Conservation (phyloP, 257 asterid genomes). For the Sherardia arvensis region DNA sequence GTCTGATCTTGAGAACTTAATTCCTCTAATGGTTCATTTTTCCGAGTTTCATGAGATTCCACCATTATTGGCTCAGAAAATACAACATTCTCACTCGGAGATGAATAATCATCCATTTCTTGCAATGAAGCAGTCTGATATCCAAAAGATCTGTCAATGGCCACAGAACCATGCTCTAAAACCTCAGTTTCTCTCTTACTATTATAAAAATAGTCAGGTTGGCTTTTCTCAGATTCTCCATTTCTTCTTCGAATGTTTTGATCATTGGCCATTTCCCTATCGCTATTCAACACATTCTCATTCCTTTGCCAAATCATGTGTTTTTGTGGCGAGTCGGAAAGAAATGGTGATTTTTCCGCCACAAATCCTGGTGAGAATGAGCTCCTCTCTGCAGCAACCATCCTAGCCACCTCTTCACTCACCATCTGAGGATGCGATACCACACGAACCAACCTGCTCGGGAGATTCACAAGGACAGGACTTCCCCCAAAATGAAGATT, state of each 20-base stretch:
- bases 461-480: slow-evolving; percentile 19
- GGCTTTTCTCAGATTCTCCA: slow-evolving; percentile 14
- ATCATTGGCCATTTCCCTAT: slow-evolving; percentile 16
- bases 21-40: slow-evolving; percentile 10
- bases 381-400: slow-evolving; percentile 21
- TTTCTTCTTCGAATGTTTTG: slow-evolving; percentile 19
- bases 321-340: slow-evolving; percentile 26
- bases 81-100: slow-evolving; percentile 14
- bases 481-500: slow-evolving; percentile 13
- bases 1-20: slow-evolving; percentile 16
- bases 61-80: slow-evolving; percentile 13
- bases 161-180: slow-evolving; percentile 4
- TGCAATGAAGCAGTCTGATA: slow-evolving; percentile 9
- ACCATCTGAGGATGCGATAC: slow-evolving; percentile 23
- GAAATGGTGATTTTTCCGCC: slow-evolving; percentile 27
- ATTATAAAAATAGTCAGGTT: slow-evolving; percentile 25
- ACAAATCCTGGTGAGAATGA: slow-evolving; percentile 15
- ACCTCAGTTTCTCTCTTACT: slow-evolving; percentile 25
- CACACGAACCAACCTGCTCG: slow-evolving; percentile 14
- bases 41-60: slow-evolving; percentile 6
- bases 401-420: slow-evolving; percentile 19
- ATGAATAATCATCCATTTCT: slow-evolving; percentile 18
- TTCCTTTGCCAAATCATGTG: slow-evolving; percentile 5
- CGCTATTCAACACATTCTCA: slow-evolving; percentile 18
- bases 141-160: slow-evolving; percentile 13